Base-by-base conservation (phyloP, 805 yeast genomes). In the Sungouiozyma ichnusensis region DNA sequence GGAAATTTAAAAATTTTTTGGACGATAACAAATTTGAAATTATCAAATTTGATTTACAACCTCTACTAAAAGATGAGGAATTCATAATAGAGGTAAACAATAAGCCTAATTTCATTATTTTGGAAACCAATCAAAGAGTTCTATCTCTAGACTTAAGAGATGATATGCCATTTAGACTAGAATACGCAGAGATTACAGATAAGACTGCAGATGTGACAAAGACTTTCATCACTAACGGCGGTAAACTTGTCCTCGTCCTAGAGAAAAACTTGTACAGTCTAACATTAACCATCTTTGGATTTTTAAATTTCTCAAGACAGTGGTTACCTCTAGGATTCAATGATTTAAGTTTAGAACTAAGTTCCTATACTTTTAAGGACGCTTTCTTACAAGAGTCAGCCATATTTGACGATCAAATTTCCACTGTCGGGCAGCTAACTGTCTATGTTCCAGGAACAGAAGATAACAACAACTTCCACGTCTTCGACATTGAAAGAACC, bases 291-390 rank as follows among this genome's bases (percentile, higher is more conserved):
- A 20, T 43, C 3, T 37, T 24, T 34, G 14, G n/a, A 16, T 37
- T 15, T 19, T 7, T 24, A 8, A 17, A 15, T 9, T 20, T 16
- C 15, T 8, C 35, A 36, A 18, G 19, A 16, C 43, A 44, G 27
- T 51, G 55, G 55, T 16, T 43, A 16, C 43, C 44, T 5, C 36
- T 48, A 16, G 53, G 53, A 17, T 48, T 46, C 36, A 35, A 45
- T 31, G 55, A 51, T 29, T 38, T 15, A 44, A 41, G 41, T 38
- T 51, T 35, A 40, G 50, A 13, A 48, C 51, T 31, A 47, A 49
- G 27, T 47, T 44, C 43, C 6, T 15, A 47, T 45, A 35, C 40
- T 49, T 36, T 34, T 16, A 20, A 48, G 43, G 34, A 48, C 49
- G 33, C 40, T 43, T 16, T 37, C 42, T 32, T 36, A 43, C 20